Base-by-base conservation (phyloP, 108 stramenopile genomes). In the Skeletonema potamos region DNA sequence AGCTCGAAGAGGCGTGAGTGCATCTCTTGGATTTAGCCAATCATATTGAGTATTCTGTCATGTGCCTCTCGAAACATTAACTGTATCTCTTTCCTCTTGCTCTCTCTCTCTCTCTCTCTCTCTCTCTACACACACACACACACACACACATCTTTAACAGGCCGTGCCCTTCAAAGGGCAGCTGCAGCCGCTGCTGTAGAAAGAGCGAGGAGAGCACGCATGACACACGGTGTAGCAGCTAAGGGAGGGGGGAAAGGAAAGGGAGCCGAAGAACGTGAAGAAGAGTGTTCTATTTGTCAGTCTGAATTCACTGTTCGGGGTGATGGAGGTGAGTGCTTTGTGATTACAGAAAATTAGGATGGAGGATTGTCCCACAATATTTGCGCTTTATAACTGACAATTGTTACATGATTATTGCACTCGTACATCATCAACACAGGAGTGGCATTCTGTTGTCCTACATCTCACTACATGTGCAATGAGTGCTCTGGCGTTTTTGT, bases 391-490 rank as follows among this genome's bases (percentile, higher is more conserved):
- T 41, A 2, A 39, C 1, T 13, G n/a, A n/a, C n/a, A n/a, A 0
- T 41, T 41, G 39, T 41, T 41, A 41, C 39, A n/a, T n/a, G n/a
- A n/a, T 41, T 41, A 3, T 37, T 41, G 15, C 39, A n/a, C 4
- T n/a, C 15, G 39, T 2, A n/a, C n/a, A n/a, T 41, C 39, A 41
- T n/a, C 39, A n/a, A 41, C 39, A 41, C 39, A 41, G 39, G 39
- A 41, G 56, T 57, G 56, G 27, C 56, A 29, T 57, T 57, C 22
- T 57, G 56, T 29, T 57, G 56, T 29, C 56, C 56, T 12, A 30
- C 56, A 29, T 57, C 56, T 12, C 56, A 57, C 56, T 57, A 57
- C 56, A 57, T 57, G 56, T 57, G 56, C 56, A 30, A 30, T 29
- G 56, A 57, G 56, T 57, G 56, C 30, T 57, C 56, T 4, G 56